Base-by-base conservation (phyloP, 306 rosid species). In the Cucumis cinereus region DNA sequence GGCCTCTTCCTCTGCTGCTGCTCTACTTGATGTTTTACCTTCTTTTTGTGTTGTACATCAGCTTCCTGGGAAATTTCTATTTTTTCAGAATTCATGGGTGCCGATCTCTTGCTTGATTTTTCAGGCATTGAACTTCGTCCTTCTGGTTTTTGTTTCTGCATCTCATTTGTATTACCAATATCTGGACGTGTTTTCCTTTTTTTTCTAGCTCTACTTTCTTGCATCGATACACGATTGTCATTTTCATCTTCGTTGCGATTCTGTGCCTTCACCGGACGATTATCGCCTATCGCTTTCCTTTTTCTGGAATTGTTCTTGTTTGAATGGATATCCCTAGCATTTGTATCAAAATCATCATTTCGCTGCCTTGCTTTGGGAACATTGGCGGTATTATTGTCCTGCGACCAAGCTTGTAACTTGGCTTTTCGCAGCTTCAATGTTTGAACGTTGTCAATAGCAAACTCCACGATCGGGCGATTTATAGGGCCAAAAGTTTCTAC, bases 381-480 rank as follows among this genome's bases (percentile, higher is more conserved):
- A 69, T 63, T 57, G 35, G 40, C 80, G 79, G 78, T n/a, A 55
- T 50, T n/a, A 55, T 54, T 26, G 45, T 54, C 78, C 71, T 77
- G 89, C 74, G 56, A 82, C 83, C 88, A 87, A 80, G n/a, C 80
- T 78, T 86, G 92, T 70, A 82, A 78, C 84, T 83, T 90, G 2
- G 82, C 84, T 15, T 89, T 89, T 28, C 96, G 84, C 45, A 83
- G 80, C 83, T 90, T 90, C 82, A 94, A 56, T 8, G 84, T 85
- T 78, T 89, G 93, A 82, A 94, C 90, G 78, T 94, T 92, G 80
- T 94, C 97, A 54, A 94, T 60, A 58, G 99, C 96, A 58, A 94
- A 94, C 90, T 94, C 99, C 74, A 94, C 95, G n/a, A 94, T 90
- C 0, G 97, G 99, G 9, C 99, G 93, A 77, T 90, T 86, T 43